Evolutionary conservation across 768 basidiomycete species (phyloP), one percentile per base, ranked within the genome.

Genomic region (Suillus cothurnatus): DNA sequence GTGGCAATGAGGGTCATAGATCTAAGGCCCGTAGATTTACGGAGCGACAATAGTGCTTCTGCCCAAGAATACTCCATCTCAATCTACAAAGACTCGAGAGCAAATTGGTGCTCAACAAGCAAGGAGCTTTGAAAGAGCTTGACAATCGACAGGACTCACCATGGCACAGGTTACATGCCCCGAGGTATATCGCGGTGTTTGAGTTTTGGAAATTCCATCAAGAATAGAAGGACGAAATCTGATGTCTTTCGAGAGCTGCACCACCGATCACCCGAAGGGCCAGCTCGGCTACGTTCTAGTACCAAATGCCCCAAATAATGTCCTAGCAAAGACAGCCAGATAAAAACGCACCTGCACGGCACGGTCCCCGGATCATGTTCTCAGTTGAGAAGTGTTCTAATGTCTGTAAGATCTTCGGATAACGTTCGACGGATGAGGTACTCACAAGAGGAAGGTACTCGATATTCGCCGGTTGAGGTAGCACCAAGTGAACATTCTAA

Each of bases 341-440:
- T 31, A 75, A 72, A 50, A 43, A 53, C 4, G 63, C 61, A 39
- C 66, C 71, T 67, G 76, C 78, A 73, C 61, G 60, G 53, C 55
- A 50, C 26, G n/a, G 17, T 15, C 49, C 4, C 39, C 4, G 19
- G 21, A 12, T 32, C 5, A 12, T 28, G 17, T 23, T 19, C 11
- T 31, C 53, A 45, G 41, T 3, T 63, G 28, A 7, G 19, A 31
- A 26, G 47, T 17, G 8, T 55, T 41, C 23, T 36, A 61, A 88
- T 89, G 5, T 89, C 89, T 50, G 83, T 91, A 19, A 52, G 17
- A 52, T 28, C 50, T 52, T 28, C 26, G 7, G 15, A 17, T 2
- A 28, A 17, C 26, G 4, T 28, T 28, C 50, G 9, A 52, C 26
- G 17, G 8, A 19, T 5, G 17, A 52, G 28, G 17, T 19, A 52